Conservation (phyloP, 1,284 basidiomycete species). For the Rhodotorula sp. region DNA sequence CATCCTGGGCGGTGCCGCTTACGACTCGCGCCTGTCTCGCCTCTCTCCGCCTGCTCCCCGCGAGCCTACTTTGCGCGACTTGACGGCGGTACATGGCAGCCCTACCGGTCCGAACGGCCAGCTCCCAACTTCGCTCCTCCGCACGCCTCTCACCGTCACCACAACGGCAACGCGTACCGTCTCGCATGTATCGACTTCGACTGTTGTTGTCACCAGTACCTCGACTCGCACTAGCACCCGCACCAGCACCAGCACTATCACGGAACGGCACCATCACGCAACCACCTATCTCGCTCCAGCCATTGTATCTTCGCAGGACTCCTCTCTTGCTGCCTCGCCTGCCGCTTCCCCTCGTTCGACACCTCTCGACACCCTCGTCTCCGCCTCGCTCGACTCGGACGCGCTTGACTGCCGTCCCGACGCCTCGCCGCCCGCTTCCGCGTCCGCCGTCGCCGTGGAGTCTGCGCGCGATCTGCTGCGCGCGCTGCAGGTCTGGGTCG, state of each 20-base stretch:
- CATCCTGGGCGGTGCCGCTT: too few species aligned
- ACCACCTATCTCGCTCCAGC: too few species aligned
- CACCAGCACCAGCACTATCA: neutral
- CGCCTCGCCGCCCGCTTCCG: neutral
- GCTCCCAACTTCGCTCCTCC: neutral
- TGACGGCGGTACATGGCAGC: too few species aligned
- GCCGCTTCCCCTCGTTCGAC: neutral
- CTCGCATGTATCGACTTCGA: neutral
- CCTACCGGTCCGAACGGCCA: too few species aligned
- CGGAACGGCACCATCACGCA: neutral
- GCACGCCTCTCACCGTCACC: neutral
- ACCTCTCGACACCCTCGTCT: neutral
- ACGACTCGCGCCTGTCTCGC: too few species aligned
- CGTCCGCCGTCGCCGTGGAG: neutral
- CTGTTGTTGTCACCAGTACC: slow-evolving; percentile 4
- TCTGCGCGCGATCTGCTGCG: neutral
- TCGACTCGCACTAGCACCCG: neutral
- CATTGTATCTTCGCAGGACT: too few species aligned
- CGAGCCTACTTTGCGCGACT: too few species aligned
- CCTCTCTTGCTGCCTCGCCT: neutral
- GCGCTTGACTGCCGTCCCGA: neutral
- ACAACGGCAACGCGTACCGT: neutral
- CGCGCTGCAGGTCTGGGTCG: neutral
- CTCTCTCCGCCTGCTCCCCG: too few species aligned
- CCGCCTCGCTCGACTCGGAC: neutral